phyloP scores from a whole-genome alignment of 768 basidiomycete genomes.

The Candolleomyces efflorescens region DNA sequence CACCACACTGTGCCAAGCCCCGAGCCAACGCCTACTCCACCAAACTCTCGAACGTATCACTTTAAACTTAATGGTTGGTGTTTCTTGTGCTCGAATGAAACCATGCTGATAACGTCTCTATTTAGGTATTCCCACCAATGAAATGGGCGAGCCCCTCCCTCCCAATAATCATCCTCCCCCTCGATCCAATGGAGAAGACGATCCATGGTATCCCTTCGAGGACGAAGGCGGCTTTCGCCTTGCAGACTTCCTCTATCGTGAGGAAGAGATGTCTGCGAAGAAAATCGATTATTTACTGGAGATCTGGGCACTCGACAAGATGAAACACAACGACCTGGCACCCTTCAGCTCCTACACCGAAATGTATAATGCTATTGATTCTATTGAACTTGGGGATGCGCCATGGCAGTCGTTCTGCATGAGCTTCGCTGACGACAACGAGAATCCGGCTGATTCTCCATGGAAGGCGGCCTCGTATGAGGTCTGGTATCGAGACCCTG shows the following conservation, averaged over 20 bases:
- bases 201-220: conserved; percentile 14
- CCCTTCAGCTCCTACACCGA: conserved; percentile 28
- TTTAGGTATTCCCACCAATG: not conserved
- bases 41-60: no score
- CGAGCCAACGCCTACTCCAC: no score
- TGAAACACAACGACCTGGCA: conserved; percentile 13
- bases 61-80: not conserved
- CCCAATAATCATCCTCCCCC: not conserved
- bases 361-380: conserved; percentile 30
- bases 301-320: conserved; percentile 16
- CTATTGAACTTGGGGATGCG: conserved; percentile 26
- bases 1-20: no score
- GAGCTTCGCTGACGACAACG: conserved; percentile 16
- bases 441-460: not conserved
- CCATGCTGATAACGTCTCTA: not conserved
- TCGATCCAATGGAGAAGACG: not conserved
- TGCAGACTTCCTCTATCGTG: conserved; percentile 15
- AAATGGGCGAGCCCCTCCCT: not conserved
- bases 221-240: conserved; percentile 8
- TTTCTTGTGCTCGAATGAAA: no score
- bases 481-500: conserved; percentile 20
- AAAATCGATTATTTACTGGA: conserved; percentile 22
- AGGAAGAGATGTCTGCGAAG: conserved; percentile 13
- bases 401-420: conserved; percentile 33
- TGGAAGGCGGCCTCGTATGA: not conserved